Conservation (phyloP, 306 rosid species). For the Clitoria ternatea region DNA sequence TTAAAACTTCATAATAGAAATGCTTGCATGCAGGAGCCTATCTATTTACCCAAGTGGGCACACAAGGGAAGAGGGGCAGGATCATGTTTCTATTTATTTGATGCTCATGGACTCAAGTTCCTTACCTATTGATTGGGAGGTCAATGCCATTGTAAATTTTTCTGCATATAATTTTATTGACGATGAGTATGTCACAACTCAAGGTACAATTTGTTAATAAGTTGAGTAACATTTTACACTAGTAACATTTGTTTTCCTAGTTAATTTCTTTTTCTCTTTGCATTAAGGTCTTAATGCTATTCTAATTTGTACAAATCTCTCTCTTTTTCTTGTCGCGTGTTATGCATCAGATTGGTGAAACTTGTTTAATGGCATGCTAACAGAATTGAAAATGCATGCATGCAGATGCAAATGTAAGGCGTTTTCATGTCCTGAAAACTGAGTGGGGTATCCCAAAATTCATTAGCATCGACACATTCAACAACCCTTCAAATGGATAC, state of each 20-base stretch:
- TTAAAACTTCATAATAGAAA: too few species aligned
- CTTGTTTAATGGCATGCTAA: background rate
- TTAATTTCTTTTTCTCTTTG: too few species aligned
- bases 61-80: constrained; percentile 20
- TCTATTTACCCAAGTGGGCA: constrained; percentile 36
- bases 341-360: background rate
- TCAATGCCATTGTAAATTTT: constrained; percentile 36
- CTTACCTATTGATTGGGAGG: constrained; percentile 31
- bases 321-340: background rate
- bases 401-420: constrained; percentile 26
- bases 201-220: constrained; percentile 25
- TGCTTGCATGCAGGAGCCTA: constrained; percentile 19
- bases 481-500: constrained; percentile 34
- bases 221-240: background rate
- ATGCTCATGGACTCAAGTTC: background rate
- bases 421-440: constrained; percentile 25
- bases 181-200: constrained; percentile 24
- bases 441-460: constrained; percentile 32
- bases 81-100: constrained; percentile 39
- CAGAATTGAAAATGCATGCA: background rate
- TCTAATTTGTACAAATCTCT: background rate
- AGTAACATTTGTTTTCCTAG: background rate
- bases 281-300: too few species aligned
- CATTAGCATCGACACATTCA: constrained; percentile 22
- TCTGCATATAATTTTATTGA: constrained; percentile 19